Evolutionary conservation across 805 yeast species (phyloP).

Genomic region (Yarrowia alimentaria): DNA sequence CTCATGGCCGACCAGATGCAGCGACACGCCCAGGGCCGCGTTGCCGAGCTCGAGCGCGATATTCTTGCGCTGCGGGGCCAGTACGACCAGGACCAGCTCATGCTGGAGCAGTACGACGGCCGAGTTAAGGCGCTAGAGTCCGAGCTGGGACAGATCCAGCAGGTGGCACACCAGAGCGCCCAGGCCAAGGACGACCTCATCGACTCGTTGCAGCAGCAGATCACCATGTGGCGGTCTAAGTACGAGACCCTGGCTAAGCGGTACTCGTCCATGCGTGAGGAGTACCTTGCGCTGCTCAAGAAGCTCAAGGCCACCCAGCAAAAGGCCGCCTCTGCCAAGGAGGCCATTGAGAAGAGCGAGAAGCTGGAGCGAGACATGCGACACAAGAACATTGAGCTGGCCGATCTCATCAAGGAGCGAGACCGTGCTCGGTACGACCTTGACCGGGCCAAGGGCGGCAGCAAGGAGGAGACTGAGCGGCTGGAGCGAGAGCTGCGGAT

Average conservation of each 20-base stretch:
- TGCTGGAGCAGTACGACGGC: constrained; percentile 83
- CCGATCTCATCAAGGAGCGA: constrained; percentile 83
- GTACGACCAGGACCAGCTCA: constrained; percentile 78
- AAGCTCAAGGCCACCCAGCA: constrained; percentile 80
- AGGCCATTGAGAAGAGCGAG: constrained; percentile 80
- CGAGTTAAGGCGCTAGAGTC: constrained; percentile 77
- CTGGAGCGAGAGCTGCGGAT: constrained; percentile 64
- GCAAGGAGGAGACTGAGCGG: constrained; percentile 62
- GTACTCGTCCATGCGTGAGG: constrained; percentile 88
- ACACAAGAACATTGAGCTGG: constrained; percentile 80
- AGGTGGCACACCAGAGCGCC: constrained; percentile 68
- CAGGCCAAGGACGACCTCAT: constrained; percentile 74
- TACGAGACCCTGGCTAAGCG: constrained; percentile 86
- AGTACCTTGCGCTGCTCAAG: constrained; percentile 74
- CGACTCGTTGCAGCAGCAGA: constrained; percentile 67
- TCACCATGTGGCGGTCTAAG: constrained; percentile 74
- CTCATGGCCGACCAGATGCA: constrained; percentile 64
- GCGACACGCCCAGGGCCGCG: constrained; percentile 72
- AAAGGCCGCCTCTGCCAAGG: constrained; percentile 86
- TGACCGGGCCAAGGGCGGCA: constrained; percentile 64
- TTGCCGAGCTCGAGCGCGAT: constrained; percentile 79
- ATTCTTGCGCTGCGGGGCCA: constrained; percentile 71
- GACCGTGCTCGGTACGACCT: constrained; percentile 83
- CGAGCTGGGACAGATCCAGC: constrained; percentile 60
- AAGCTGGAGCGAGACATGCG: constrained; percentile 78